These are phyloP conservation scores for Cyclocybe cylindracea DNA, from an alignment of 768 basidiomycete species.

Conservation along the genomic window DNA sequence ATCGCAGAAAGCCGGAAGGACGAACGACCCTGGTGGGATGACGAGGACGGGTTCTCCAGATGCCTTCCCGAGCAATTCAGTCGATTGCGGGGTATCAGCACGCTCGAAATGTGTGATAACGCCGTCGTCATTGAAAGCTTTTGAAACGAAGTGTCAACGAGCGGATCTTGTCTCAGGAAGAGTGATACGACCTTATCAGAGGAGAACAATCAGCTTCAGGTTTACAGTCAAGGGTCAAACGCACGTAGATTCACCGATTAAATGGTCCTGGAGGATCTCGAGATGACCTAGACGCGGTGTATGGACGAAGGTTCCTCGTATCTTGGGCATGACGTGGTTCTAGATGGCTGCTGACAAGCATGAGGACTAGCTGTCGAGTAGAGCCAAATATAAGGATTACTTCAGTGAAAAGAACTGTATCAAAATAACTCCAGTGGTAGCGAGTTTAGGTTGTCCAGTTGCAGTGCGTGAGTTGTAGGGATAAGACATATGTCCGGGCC, in stretches of 20 bases:
- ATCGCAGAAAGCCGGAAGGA: slow-evolving; percentile 82
- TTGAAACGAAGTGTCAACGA: not conserved
- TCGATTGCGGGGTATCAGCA: slow-evolving; percentile 34
- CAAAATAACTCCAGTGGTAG: too few species aligned
- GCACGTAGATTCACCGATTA: slow-evolving; percentile 41
- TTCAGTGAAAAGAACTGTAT: not conserved
- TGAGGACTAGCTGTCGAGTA: too few species aligned
- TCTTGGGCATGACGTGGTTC: slow-evolving; percentile 20
- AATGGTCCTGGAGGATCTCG: slow-evolving; percentile 54
- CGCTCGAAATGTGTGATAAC: slow-evolving; percentile 52
- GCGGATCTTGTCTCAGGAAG: not conserved
- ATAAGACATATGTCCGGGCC: too few species aligned
- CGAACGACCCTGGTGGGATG: slow-evolving; percentile 58
- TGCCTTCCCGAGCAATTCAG: slow-evolving; percentile 23
- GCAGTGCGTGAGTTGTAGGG: too few species aligned
- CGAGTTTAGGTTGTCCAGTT: too few species aligned
- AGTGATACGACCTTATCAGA: not conserved
- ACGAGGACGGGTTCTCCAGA: slow-evolving; percentile 19
- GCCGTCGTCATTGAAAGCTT: slow-evolving; percentile 41
- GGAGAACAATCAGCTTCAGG: not conserved
- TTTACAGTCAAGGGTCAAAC: not conserved
- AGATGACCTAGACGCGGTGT: slow-evolving; percentile 53
- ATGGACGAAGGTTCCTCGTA: slow-evolving; percentile 60
- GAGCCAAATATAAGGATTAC: not conserved
- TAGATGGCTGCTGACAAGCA: not conserved